phyloP scores from a whole-genome alignment of 306 rosid genomes.

The Dalbergia cochinchinensis region DNA sequence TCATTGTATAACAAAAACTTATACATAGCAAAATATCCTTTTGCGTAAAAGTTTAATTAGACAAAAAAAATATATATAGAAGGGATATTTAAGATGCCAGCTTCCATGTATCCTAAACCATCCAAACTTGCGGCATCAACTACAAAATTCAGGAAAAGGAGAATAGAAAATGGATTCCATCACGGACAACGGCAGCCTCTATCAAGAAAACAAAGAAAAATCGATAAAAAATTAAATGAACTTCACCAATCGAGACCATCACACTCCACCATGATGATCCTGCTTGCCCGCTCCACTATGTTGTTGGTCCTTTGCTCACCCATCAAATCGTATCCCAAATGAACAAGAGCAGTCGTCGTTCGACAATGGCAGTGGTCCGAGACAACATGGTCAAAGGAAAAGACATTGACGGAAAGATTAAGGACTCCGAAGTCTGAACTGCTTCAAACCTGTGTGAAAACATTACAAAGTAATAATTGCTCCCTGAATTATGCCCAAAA shows the following conservation, averaged over 20 bases:
- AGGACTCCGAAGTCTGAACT: neutral
- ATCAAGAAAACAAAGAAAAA: neutral
- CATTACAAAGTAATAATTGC: neutral
- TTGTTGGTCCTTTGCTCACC: neutral
- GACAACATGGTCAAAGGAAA: too few relatives aligned
- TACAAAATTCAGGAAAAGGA: neutral
- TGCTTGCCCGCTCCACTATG: too few relatives aligned
- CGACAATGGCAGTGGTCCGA: too few relatives aligned
- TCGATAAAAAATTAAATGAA: neutral
- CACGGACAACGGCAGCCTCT: neutral
- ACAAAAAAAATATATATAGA: too few relatives aligned
- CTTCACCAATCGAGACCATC: neutral
- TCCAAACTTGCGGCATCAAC: neutral
- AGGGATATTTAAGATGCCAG: too few relatives aligned
- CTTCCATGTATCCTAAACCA: neutral
- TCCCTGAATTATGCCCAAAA: constrained; percentile 10
- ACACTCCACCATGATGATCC: neutral
- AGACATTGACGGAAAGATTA: too few relatives aligned
- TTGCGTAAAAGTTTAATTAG: neutral
- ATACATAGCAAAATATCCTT: neutral
- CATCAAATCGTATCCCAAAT: neutral
- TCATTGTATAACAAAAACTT: neutral
- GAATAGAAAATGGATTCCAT: neutral
- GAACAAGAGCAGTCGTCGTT: too few relatives aligned
- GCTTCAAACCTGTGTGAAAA: neutral